Base-by-base conservation (phyloP, 805 yeast genomes). In the Scheffersomyces ergatensis region DNA sequence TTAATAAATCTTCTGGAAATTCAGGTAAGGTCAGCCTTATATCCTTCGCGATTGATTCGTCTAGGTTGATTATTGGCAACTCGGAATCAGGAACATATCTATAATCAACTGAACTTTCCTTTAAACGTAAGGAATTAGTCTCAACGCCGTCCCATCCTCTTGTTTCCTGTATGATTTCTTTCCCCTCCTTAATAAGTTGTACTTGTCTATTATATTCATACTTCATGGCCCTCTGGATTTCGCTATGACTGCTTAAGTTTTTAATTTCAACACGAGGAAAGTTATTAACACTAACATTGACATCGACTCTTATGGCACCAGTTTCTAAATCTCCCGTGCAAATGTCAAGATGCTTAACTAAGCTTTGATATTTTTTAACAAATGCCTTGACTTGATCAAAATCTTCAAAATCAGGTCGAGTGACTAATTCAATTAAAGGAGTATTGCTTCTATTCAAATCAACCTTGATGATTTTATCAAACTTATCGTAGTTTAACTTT, bases 51-150 rank as follows among this genome's bases (percentile, higher is more conserved):
- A 83, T 72, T 0, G 56, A 55, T 1, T 62, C 42, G 29, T 75
- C 66, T 2, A 92, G 57, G 13, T 53, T 44, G 3, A 90, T 62
- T 1, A 64, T 60, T 0, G 93, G 89, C 23, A 93, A 65, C 58
- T 93, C 99, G 2, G 95, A 87, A 58, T 93, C 99, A 0, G 98
- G 97, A 75, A 92, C 83, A 57, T 89, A 93, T 52, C 98, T 70
- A 62, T 93, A 93, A 60, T 93, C 99, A 11, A 86, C 75, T 0
- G 87, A 77, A 30, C 78, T 77, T 58, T 92, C 97, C 54, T 93
- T 93, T 3, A 78, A 70, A 55, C 99, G 77, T 37, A 85, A 63
- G 37, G 76, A 72, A 34, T 74, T 69, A 0, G 98, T 92, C 32
- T 70, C 65, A 2, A 61, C 61, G 2, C 97, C 97, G 53, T 84